Evolutionary conservation across 1,284 basidiomycete genomes (phyloP).

Genomic region (Trametes hirsuta): DNA sequence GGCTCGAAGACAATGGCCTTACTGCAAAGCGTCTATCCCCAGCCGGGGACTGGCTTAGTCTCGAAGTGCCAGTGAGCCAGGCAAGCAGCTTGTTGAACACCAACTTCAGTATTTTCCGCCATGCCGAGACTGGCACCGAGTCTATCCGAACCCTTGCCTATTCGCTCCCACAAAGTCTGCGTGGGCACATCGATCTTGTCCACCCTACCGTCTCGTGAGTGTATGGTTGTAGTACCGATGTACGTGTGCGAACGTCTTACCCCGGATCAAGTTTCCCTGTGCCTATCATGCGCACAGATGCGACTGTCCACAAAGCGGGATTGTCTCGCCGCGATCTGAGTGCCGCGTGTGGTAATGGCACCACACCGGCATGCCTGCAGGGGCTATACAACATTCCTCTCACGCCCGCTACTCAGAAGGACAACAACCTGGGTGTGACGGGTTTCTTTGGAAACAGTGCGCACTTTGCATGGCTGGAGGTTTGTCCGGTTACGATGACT

Average conservation of each 20-base stretch:
- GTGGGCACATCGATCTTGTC: constrained; percentile 41
- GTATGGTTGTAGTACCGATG: neutral
- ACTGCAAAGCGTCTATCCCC: constrained; percentile 34
- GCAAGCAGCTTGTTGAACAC: constrained; percentile 42
- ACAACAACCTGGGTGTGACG: constrained; percentile 55
- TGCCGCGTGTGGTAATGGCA: constrained; percentile 41
- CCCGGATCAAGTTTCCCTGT: neutral
- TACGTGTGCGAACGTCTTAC: neutral
- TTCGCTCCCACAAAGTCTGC: constrained; percentile 42
- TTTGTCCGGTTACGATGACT: constrained; percentile 1
- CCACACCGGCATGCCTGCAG: constrained; percentile 58
- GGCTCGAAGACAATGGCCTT: constrained; percentile 40
- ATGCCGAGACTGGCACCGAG: constrained; percentile 34
- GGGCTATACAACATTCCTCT: constrained; percentile 54
- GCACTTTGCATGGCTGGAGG: constrained; percentile 49
- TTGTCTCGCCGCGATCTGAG: constrained; percentile 12
- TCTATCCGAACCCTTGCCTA: constrained; percentile 43
- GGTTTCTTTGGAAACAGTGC: constrained; percentile 59
- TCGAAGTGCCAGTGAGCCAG: constrained; percentile 40
- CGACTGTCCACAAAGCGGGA: neutral
- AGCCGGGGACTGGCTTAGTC: constrained; percentile 44
- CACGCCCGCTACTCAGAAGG: constrained; percentile 43
- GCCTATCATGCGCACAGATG: neutral
- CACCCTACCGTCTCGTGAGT: constrained; percentile 42
- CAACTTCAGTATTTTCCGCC: constrained; percentile 42